A percentile compares a stretch with the other conserved stretches of the same genome.
Evolutionary conservation across 2,329 filamentous ascomycete species (phyloP).

Genomic region (Bertia moriformis): DNA sequence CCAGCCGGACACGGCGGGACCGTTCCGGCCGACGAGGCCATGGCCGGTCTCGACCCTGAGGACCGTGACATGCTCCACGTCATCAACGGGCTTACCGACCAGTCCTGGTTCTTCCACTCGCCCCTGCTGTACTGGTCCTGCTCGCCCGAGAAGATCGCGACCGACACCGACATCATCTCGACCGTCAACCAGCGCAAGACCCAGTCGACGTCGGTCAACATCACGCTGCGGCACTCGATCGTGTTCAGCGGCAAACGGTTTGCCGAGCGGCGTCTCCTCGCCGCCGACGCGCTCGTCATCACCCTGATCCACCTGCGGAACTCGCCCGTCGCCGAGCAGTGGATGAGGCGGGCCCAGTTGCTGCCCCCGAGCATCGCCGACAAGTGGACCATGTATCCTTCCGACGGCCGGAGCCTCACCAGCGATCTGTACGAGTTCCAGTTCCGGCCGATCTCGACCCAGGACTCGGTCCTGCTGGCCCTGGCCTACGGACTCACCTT

Average conservation of each 20-base stretch:
- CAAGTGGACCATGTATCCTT: constrained; percentile 53
- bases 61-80: constrained; percentile 42
- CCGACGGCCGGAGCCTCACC: constrained; percentile 32
- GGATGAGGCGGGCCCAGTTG: constrained; percentile 42
- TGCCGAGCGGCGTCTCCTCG: constrained; percentile 48
- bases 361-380: constrained; percentile 32
- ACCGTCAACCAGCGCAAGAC: constrained; percentile 56
- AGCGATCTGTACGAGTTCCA: constrained; percentile 65
- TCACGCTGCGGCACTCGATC: constrained; percentile 63
- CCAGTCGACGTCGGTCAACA: constrained; percentile 52
- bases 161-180: constrained; percentile 46
- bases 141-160: constrained; percentile 37
- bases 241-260: constrained; percentile 74
- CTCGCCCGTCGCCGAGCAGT: constrained; percentile 47
- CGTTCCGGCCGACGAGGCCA: constrained; percentile 10
- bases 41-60: constrained; percentile 20
- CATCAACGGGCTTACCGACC: constrained; percentile 41
- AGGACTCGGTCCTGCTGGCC: constrained; percentile 48
- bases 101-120: constrained; percentile 70
- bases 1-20: constrained; percentile 12
- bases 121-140: constrained; percentile 70
- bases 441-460: constrained; percentile 56
- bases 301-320: constrained; percentile 57
- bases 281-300: constrained; percentile 66
- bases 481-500: constrained; percentile 50